Evolutionary conservation across 345 rosid species (phyloP), one percentile per base, ranked within the genome.

Genomic region (Pistacia vera): DNA sequence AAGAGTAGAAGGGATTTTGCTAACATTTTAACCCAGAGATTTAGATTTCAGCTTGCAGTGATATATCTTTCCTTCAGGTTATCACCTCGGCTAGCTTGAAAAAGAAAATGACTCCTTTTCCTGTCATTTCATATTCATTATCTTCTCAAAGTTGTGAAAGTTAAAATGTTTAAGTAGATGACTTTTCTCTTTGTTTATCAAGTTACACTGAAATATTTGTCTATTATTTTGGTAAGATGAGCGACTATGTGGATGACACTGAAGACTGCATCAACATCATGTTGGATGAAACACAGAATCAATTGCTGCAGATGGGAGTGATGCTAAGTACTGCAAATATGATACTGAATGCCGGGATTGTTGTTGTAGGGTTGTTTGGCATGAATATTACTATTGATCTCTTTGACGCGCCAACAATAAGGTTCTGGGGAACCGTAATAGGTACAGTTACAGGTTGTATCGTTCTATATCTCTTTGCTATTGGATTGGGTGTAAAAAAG

Each of bases 261-360:
- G 90, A 88, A 66, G 92, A 88, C 60, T 88, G 79, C 60, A 85
- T 88, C 81, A 88, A 88, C 79, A 86, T 88, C 46, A 86, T 86
- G 88, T 66, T 86, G 82, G 87, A 86, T 72, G 90, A 88, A 72
- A 84, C 85, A 64, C 88, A 85, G 81, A 83, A 85, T 69, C 88
- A 83, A 73, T 75, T 88, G 44, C 83, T 83, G 30, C 83, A 83
- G 73, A 88, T 88, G 90, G 90, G 88, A 60, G 87, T 86, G 77
- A 76, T 83, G 88, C 85, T 86, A 12, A 66, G 83, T 36, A 76
- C 85, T 13, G 81, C 87, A 13, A 86, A 81, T 78, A 77, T 88
- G 85, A 82, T 88, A n/a, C 16, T 84, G 9, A 86, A 80, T 65
- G 84, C 85, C 4, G 91, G 88, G 4, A 84, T 84, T 65, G 89